Evolutionary conservation across 2,329 filamentous ascomycete genomes (phyloP), one percentile per base, ranked within the genome.

Genomic region (Pyrenochaeta sp.): DNA sequence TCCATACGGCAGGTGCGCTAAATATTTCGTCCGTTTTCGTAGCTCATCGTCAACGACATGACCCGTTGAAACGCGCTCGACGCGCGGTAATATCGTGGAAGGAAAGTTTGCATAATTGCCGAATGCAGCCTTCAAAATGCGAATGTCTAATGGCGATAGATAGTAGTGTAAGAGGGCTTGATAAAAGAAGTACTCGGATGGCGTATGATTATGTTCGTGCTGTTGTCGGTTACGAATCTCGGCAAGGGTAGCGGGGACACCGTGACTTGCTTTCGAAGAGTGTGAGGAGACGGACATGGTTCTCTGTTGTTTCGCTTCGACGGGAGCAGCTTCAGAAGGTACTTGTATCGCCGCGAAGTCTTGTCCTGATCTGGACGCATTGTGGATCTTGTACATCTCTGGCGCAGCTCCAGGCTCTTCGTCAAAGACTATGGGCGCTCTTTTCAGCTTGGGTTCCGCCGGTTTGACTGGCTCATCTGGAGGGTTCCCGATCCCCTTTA

Each of bases 91-190:
- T 15, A 97, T 89, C 0, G 91, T 94, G 0, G 92, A 90, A 0
- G 93, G 93, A 68, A 97, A 96, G 9, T 86, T 81, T 1, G 89
- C 86, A 74, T 95, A 97, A 22, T 90, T 86, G 2, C 92, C 92
- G 72, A 95, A 97, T 44, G 92, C 92, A 1, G 92, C 88, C 79
- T 96, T 96, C 32, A 97, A 82, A 60, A 97, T 97, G 50, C 93
- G 89, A 61, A 97, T 97, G 73, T 97, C 93, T 34, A 97, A 84
- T 0, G 93, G 90, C 0, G 92, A 96, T 3, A 97, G 85, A 68
- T 97, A 97, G 48, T 96, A 90, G 68, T 97, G 93, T 24, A 91
- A 89, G 1, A 93, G 85, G 0, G 92, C 90, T 66, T 92, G 91
- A 77, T 97, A 97, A 75, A 97, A 97, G 77, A 90, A 92, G 67